Conservation (phyloP, 768 basidiomycete genomes). For the Nidularia pulvinata region DNA sequence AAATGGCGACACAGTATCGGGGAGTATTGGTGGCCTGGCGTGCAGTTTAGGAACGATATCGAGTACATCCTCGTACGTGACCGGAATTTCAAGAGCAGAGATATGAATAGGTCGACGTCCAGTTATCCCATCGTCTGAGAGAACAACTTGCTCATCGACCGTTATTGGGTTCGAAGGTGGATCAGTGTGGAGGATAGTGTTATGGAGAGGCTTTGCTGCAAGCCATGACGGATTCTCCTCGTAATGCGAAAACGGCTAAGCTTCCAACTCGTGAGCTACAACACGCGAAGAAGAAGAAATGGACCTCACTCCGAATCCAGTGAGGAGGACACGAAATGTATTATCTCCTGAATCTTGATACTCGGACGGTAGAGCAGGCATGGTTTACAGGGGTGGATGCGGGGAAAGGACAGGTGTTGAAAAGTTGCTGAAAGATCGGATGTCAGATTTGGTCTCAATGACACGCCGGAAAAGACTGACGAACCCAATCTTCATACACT, state of each 20-base stretch:
- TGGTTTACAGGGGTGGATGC: neutral
- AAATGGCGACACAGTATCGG: conserved; percentile 25
- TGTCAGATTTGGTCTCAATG: too few relatives aligned
- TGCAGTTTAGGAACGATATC: conserved; percentile 57
- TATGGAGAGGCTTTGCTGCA: conserved; percentile 62
- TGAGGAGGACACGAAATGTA: conserved; percentile 30
- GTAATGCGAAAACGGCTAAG: conserved; percentile 56
- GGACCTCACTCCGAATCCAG: conserved; percentile 32
- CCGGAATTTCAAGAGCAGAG: conserved; percentile 56
- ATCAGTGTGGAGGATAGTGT: conserved; percentile 45
- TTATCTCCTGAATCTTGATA: conserved; percentile 1
- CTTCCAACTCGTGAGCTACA: conserved; percentile 7
- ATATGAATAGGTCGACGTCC: conserved; percentile 50
- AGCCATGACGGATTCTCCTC: conserved; percentile 72
- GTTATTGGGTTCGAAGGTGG: conserved; percentile 20
- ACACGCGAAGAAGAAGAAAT: conserved; percentile 1
- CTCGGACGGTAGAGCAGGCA: neutral
- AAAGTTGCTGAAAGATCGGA: too few relatives aligned
- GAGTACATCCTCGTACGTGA: conserved; percentile 58
- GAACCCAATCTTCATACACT: too few relatives aligned
- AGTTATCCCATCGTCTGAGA: conserved; percentile 6
- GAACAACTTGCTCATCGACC: conserved; percentile 14
- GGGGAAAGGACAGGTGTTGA: too few relatives aligned
- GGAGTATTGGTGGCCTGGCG: conserved; percentile 53
- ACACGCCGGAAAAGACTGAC: too few relatives aligned